Conservation (phyloP, 495 filamentous ascomycete genomes). For the Aspergillus bertholletiae region DNA sequence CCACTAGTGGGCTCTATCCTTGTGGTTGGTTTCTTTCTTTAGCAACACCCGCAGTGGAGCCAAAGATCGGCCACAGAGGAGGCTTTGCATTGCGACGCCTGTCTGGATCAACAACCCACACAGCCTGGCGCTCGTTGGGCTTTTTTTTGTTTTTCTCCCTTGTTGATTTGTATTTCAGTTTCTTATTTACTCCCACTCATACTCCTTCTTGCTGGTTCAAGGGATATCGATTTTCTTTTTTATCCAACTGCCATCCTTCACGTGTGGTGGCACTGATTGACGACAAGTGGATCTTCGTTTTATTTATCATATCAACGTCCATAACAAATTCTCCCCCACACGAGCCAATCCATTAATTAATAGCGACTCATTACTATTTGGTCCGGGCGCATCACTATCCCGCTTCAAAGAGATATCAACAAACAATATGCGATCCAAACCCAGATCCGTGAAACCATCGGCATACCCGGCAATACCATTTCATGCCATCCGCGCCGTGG, state of each 20-base stretch:
- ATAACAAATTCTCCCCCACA: neutral
- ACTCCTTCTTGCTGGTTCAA: constrained; percentile 1
- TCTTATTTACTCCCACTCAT: neutral
- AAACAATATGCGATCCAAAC: too few relatives aligned
- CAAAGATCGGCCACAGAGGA: constrained; percentile 9
- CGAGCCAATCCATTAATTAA: neutral
- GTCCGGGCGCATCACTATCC: neutral
- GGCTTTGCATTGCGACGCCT: constrained; percentile 8
- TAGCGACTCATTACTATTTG: neutral
- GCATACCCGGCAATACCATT: constrained; percentile 57
- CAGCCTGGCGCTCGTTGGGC: neutral
- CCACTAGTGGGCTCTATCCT: neutral
- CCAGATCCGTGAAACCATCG: constrained; percentile 46
- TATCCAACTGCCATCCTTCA: neutral
- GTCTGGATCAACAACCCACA: neutral
- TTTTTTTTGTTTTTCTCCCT: neutral
- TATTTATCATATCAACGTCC: neutral
- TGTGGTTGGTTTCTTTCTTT: constrained; percentile 15
- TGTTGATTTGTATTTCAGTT: neutral
- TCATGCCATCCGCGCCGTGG: constrained; percentile 49
- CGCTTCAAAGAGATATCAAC: neutral
- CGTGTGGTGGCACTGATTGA: neutral
- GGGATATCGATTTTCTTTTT: too few relatives aligned
- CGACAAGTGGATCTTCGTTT: neutral
- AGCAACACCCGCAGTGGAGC: constrained; percentile 19